Base-by-base conservation (phyloP, 2,329 filamentous ascomycete genomes). In the Stemphylium lycopersici region DNA sequence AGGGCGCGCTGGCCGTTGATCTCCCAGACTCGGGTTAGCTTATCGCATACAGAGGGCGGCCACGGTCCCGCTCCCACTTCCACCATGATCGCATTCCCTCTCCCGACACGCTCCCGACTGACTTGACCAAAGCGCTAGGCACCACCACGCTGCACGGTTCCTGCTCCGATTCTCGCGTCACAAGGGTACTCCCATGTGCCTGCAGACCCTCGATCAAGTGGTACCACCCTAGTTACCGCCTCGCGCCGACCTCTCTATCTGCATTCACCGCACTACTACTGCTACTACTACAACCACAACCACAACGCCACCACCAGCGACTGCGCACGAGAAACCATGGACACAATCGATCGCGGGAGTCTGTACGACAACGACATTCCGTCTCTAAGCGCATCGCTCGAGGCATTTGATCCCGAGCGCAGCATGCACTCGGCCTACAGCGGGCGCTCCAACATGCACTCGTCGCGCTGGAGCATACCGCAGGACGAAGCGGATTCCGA, bases 371-470 rank as follows among this genome's bases (percentile, higher is more conserved):
- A 72, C 63, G 70, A 74, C 49, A 70, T 75, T 47, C 73, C 73
- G 34, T 75, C 73, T 8, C 67, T 76, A 39, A 74, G 66, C 63
- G 73, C 71, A 6, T 75, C 73, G 10, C 66, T 76, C 38, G 71
- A 74, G 56, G 73, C 71, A 34, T 76, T 75, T 52, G 72, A 75
- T 56, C 71, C 71, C 2, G 72, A 75, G 64, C 67, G 69, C 56
- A 73, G 71, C 63, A 61, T 62, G 47, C 71, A 75, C 50, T 72
- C 70, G 18, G 59, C 64, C 48, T 72, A 71, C 63, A 72, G 71
- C 44, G 83, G 85, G 61, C 84, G 87, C 71, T 88, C 85, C 34
- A 85, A 83, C 66, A 88, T 88, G 77, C 81, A 84, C 62, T 87
- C 82, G 42, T 73, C 70, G 50, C 69, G 72, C 45, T 75, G 71